Percentiles rank a stretch among this genome's conserved stretches.
Conservation (phyloP, 495 filamentous ascomycete species). For the Aspergillus incahuasiensis region DNA sequence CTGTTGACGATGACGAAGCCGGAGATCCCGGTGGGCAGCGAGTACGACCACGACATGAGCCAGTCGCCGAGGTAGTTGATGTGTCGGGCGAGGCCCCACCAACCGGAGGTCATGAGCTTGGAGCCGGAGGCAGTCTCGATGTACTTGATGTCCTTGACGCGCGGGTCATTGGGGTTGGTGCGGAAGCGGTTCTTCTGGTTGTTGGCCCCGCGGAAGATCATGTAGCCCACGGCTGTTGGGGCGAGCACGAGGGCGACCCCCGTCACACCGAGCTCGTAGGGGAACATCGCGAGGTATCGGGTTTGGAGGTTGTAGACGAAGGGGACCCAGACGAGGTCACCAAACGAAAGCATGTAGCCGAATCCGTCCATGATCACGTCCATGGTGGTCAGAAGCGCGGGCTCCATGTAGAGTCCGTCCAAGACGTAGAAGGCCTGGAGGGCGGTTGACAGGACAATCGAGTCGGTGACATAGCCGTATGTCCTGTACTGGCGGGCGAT, state of each 20-base stretch:
- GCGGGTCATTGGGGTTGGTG: constrained; percentile 78
- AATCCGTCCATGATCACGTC: constrained; percentile 95
- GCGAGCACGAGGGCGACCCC: constrained; percentile 59
- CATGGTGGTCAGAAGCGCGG: constrained; percentile 90
- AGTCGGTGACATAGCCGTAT: constrained; percentile 79
- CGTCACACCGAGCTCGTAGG: constrained; percentile 63
- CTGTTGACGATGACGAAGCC: constrained; percentile 60
- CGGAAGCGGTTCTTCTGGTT: constrained; percentile 93
- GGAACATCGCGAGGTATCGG: constrained; percentile 83
- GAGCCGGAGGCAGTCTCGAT: constrained; percentile 82
- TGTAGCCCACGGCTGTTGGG: constrained; percentile 67
- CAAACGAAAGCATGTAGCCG: constrained; percentile 94
- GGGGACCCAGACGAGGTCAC: constrained; percentile 90
- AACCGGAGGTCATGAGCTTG: constrained; percentile 77
- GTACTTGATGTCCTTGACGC: constrained; percentile 74
- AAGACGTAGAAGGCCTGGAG: constrained; percentile 83
- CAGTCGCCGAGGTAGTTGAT: constrained; percentile 99
- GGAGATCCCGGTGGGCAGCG: constrained; percentile 80
- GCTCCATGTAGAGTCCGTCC: constrained; percentile 85
- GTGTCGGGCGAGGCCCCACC: constrained; percentile 92
- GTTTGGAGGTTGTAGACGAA: constrained; percentile 84
- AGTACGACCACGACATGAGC: constrained; percentile 90
- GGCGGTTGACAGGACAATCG: constrained; percentile 72
- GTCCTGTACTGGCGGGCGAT: constrained; percentile 81
- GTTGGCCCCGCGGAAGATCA: constrained; percentile 88